Percentiles rank a stretch among this genome's conserved stretches.
phyloP scores from a whole-genome alignment of 192 early-diverging fungal genomes.

The Gonapodya sp. region DNA sequence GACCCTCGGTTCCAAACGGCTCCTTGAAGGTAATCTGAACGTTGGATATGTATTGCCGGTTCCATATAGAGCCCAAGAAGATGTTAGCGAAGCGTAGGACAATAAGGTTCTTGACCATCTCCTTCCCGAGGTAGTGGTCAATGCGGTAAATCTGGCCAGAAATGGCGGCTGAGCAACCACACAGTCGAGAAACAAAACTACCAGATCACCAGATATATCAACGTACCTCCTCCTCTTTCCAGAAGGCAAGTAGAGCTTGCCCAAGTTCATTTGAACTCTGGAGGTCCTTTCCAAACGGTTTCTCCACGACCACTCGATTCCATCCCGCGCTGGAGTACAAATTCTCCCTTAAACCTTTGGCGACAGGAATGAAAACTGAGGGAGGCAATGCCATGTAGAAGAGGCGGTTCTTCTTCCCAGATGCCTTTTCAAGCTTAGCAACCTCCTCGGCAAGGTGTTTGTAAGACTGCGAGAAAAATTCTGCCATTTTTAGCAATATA shows the following conservation, averaged over 20 bases:
- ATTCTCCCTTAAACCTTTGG: constrained; percentile 56
- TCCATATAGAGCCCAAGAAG: constrained; percentile 89
- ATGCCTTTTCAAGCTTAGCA: constrained; percentile 4
- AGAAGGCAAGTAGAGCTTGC: constrained; percentile 61
- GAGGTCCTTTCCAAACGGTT: constrained; percentile 93
- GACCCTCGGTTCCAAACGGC: constrained; percentile 90
- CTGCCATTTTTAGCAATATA: too few species aligned
- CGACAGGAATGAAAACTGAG: constrained; percentile 83
- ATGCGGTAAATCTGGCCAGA: constrained; percentile 79
- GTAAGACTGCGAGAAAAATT: constrained; percentile 46
- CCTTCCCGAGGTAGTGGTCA: constrained; percentile 98
- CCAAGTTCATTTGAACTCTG: constrained; percentile 69
- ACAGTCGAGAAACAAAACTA: background rate
- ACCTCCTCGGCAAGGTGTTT: constrained; percentile 40
- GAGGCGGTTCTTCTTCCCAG: constrained; percentile 54
- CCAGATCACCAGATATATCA: background rate
- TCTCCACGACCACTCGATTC: constrained; percentile 90
- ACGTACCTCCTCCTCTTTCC: constrained; percentile 72
- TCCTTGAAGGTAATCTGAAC: constrained; percentile 99
- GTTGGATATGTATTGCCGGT: constrained; percentile 75
- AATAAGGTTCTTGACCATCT: constrained; percentile 98
- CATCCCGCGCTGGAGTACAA: constrained; percentile 53
- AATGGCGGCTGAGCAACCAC: background rate
- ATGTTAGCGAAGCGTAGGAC: constrained; percentile 89
- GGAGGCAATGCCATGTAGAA: constrained; percentile 97